phyloP scores from a whole-genome alignment of 768 basidiomycete genomes.

The Boletus insuetus region DNA sequence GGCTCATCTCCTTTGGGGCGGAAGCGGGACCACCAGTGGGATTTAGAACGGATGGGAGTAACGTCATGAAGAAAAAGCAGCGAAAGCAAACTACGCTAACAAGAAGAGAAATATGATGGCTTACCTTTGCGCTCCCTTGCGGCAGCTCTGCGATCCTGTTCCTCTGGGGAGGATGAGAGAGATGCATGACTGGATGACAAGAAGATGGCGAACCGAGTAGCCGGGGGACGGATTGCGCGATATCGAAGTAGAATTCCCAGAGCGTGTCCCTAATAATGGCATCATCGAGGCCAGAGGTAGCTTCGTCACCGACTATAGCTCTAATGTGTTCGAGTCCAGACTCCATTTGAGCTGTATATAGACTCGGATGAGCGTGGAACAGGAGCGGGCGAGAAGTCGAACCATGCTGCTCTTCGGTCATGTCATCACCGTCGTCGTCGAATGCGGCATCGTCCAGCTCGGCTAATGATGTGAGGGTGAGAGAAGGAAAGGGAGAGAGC shows the following conservation, averaged over 20 bases:
- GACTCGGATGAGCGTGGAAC: conserved; percentile 8
- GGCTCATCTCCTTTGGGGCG: conserved; percentile 35
- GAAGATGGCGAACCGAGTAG: conserved; percentile 56
- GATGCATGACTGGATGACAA: neutral
- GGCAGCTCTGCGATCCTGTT: conserved; percentile 58
- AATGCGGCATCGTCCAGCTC: conserved; percentile 83
- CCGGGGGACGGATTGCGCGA: conserved; percentile 72
- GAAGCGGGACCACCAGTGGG: conserved; percentile 35
- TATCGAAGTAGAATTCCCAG: conserved; percentile 88
- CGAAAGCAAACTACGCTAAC: conserved; percentile 36
- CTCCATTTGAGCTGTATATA: conserved; percentile 58
- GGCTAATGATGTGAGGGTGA: conserved; percentile 43
- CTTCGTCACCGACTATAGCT: conserved; percentile 62
- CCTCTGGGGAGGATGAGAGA: conserved; percentile 44
- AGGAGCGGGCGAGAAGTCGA: conserved; percentile 11
- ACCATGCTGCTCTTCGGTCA: conserved; percentile 87
- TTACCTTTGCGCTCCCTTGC: conserved; percentile 85
- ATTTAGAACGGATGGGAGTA: conserved; percentile 28
- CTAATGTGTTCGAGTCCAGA: conserved; percentile 69
- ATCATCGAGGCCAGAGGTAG: conserved; percentile 68
- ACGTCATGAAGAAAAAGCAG: conserved; percentile 31
- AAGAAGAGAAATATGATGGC: conserved; percentile 35
- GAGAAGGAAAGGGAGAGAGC: neutral
- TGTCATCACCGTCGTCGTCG: conserved; percentile 74
- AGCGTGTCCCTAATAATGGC: conserved; percentile 71